These are phyloP conservation scores for Hyaloscypha bicolor DNA, from an alignment of 495 filamentous ascomycete genomes.

Conservation along the genomic window DNA sequence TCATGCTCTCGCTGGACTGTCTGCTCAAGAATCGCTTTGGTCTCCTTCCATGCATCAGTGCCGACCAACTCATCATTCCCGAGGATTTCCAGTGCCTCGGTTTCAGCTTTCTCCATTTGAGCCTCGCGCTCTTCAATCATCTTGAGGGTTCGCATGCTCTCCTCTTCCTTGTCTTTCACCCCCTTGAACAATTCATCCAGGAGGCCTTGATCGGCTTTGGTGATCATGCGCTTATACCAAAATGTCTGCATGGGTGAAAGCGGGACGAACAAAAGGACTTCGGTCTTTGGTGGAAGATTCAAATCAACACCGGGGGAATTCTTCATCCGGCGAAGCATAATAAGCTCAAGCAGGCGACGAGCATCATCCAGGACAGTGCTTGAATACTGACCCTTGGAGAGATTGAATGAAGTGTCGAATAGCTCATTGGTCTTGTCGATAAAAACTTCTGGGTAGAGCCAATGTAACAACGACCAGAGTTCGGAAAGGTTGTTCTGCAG, in stretches of 20 bases:
- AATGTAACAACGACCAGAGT: conserved; percentile 64
- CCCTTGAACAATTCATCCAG: conserved; percentile 56
- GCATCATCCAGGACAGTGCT: conserved; percentile 55
- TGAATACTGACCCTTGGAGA: conserved; percentile 58
- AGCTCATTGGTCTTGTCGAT: conserved; percentile 46
- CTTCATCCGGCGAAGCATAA: conserved; percentile 69
- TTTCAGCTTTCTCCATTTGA: conserved; percentile 24
- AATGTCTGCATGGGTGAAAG: conserved; percentile 62
- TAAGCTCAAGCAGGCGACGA: conserved; percentile 53
- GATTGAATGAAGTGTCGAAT: conserved; percentile 62
- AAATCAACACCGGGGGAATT: conserved; percentile 59
- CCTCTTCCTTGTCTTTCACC: conserved; percentile 49
- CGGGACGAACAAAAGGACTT: conserved; percentile 62
- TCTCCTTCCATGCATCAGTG: conserved; percentile 47
- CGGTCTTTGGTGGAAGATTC: conserved; percentile 60
- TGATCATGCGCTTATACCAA: conserved; percentile 64
- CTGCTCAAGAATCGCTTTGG: conserved; percentile 46
- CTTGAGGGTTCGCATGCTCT: conserved; percentile 37
- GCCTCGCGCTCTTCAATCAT: conserved; percentile 28
- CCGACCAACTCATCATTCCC: conserved; percentile 25
- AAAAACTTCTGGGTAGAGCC: conserved; percentile 67
- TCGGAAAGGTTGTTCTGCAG: conserved; percentile 67
- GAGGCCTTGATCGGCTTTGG: conserved; percentile 53
- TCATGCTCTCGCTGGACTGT: conserved; percentile 38
- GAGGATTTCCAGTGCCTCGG: conserved; percentile 32